Evolutionary conservation across 495 filamentous ascomycete species (phyloP), one percentile per base, ranked within the genome.

Genomic region (Penicillium pancosmium): DNA sequence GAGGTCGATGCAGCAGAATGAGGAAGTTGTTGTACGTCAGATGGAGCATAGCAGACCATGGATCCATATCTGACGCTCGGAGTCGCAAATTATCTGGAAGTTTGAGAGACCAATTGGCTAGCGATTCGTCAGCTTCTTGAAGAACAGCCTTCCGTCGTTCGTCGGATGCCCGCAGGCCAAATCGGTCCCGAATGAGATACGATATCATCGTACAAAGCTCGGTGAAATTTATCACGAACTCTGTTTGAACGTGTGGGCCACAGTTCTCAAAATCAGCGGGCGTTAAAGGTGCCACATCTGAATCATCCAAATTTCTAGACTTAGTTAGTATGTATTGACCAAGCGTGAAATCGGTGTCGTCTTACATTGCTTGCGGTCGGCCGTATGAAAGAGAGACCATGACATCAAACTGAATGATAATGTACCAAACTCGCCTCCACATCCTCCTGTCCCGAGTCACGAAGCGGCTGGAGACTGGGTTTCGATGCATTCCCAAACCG

Each of bases 21-120:
- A 82, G 69, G 59, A 80, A 76, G 48, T 80, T 80, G 61, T 81
- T 81, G 52, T 81, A 82, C 10, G 75, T 78, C 12, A 82, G 58
- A 61, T 81, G 80, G 43, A 82, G 73, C 73, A 76, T 78, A 21
- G 74, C 73, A 47, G 73, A 76, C 78, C 78, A 82, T 9, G 76
- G 71, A 49, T 80, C 77, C 73, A 77, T 76, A 43, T 77, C 75
- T 7, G 74, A 77, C 3, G 75, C 70, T 12, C 74, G 73, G 0
- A 80, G 69, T 18, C 75, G 74, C 25, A 82, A 63, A 31, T 63
- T 74, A 38, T 77, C 75, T 11, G 79, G 78, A 7, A 80, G 67
- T 35, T 75, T 73, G 3, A 80, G 57, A 33, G 76, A 77, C 77
- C 78, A 80, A 54, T 68, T 78, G 12, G 78, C 79, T 19, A 81